Conservation (phyloP, 257 asterid species). For the Solanum clarkiae region DNA sequence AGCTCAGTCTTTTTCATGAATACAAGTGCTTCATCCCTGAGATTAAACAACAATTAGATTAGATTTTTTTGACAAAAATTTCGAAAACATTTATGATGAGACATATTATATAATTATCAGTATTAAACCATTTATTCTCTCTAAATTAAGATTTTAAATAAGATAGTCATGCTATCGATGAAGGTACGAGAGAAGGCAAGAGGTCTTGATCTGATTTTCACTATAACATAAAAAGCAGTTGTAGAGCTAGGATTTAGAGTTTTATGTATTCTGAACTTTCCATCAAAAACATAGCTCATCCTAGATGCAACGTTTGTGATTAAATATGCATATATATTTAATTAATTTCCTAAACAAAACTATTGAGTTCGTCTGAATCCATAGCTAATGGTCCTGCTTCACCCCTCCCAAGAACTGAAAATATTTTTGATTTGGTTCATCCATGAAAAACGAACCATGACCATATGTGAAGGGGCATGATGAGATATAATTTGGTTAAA, state of each 20-base stretch:
- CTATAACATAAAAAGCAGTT: background rate
- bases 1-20: constrained; percentile 26
- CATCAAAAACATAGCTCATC: background rate
- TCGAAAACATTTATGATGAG: background rate
- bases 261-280: background rate
- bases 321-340: background rate
- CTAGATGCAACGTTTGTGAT: background rate
- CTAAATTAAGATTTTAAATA: background rate
- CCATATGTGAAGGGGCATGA: background rate
- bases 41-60: background rate
- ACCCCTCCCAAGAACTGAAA: background rate
- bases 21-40: constrained; percentile 32
- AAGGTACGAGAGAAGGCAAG: background rate
- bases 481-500: background rate
- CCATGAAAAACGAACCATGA: background rate
- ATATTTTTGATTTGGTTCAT: background rate
- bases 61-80: background rate
- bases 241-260: background rate
- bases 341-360: background rate
- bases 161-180: background rate
- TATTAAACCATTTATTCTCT: background rate
- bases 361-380: background rate
- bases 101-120: background rate
- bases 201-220: background rate
- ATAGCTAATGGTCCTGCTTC: background rate